Evolutionary conservation across 2,329 filamentous ascomycete species (phyloP).

Genomic region (Emydomyces testavorans): DNA sequence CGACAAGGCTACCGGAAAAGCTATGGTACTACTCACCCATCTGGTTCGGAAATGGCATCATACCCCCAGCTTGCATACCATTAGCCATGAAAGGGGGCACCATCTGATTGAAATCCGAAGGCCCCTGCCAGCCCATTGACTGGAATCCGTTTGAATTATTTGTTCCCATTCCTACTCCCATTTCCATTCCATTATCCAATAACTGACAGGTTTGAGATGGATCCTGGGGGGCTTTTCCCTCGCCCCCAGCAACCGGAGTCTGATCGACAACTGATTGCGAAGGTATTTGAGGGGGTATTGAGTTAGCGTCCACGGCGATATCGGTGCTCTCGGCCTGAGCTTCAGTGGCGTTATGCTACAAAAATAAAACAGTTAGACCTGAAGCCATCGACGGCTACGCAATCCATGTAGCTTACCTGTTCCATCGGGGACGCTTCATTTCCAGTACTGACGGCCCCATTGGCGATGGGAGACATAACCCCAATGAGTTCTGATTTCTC

Average conservation of each 20-base stretch:
- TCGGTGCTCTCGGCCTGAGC: not conserved
- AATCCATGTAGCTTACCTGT: constrained; percentile 1
- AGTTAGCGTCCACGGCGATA: not conserved
- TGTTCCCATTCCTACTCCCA: constrained; percentile 40
- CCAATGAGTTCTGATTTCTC: not conserved
- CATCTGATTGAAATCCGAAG: constrained; percentile 54
- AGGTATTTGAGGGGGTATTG: not conserved
- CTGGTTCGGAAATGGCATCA: constrained; percentile 60
- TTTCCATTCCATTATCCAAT: constrained; percentile 26
- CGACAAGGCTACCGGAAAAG: not conserved
- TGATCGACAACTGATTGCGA: not conserved
- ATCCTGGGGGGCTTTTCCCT: not conserved
- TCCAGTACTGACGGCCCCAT: not conserved
- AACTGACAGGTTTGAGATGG: not conserved
- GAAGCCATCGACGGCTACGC: not conserved
- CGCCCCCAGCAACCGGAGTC: constrained; percentile 16
- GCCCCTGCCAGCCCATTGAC: constrained; percentile 51
- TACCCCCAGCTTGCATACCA: constrained; percentile 33
- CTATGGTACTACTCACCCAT: constrained; percentile 64
- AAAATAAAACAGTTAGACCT: not conserved
- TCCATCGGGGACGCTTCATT: not conserved
- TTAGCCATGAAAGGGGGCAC: constrained; percentile 51
- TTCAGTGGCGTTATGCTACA: not conserved
- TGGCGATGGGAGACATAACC: not conserved
- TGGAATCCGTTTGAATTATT: constrained; percentile 40